A percentile compares a stretch with the other conserved stretches of the same genome.
Evolutionary conservation across 2,329 filamentous ascomycete genomes (phyloP).

Genomic region (Purpureocillium takamizusanense): DNA sequence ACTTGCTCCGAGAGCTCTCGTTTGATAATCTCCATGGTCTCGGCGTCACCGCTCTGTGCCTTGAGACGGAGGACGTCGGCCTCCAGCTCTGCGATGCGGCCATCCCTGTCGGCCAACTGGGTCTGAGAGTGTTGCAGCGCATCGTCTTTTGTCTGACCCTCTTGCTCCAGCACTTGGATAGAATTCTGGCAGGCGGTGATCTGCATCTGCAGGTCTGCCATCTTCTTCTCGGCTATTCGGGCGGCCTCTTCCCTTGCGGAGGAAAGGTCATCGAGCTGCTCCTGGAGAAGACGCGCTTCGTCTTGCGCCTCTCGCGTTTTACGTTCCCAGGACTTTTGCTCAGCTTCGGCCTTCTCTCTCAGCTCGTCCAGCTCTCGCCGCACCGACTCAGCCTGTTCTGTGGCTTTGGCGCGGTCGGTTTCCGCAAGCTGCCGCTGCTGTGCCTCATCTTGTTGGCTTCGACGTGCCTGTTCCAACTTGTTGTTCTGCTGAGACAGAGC

Average conservation of each 20-base stretch:
- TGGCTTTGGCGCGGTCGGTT: conserved; percentile 39
- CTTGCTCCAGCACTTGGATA: conserved; percentile 50
- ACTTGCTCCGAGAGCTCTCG: conserved; percentile 87
- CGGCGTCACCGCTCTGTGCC: conserved; percentile 76
- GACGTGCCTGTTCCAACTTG: conserved; percentile 71
- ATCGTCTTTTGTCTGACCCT: conserved; percentile 45
- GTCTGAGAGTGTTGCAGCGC: conserved; percentile 54
- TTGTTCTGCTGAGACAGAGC: conserved; percentile 69
- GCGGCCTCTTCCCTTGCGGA: conserved; percentile 61
- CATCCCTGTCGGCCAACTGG: conserved; percentile 60
- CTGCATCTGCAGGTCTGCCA: conserved; percentile 45
- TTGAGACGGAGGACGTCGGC: conserved; percentile 77
- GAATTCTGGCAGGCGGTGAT: conserved; percentile 35
- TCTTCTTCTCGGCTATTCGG: conserved; percentile 46
- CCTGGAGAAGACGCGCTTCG: conserved; percentile 62
- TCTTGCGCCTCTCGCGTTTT: conserved; percentile 64
- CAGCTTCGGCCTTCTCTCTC: conserved; percentile 39
- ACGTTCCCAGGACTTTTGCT: conserved; percentile 58
- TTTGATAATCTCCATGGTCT: conserved; percentile 78
- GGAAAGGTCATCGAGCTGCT: conserved; percentile 68
- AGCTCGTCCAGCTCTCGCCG: conserved; percentile 43
- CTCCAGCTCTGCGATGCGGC: conserved; percentile 65
- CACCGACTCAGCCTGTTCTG: conserved; percentile 39
- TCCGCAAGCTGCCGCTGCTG: conserved; percentile 55
- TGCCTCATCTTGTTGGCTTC: conserved; percentile 79